Base-by-base conservation (phyloP, 495 filamentous ascomycete genomes). In the Podospora comata region DNA sequence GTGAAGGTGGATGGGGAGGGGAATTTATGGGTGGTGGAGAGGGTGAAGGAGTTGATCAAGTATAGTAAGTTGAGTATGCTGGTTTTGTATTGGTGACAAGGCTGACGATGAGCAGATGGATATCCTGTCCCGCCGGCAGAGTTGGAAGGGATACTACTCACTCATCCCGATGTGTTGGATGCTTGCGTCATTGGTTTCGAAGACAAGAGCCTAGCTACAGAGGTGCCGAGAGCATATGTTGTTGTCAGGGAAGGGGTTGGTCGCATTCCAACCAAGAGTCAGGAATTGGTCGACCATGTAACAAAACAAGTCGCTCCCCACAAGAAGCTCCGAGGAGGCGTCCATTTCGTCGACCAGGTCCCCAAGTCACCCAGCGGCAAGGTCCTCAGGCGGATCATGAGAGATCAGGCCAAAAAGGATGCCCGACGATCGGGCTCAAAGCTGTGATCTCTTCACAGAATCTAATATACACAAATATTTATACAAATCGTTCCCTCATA, bases 41-140 rank as follows among this genome's bases (percentile, higher is more conserved):
- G 92, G n/a, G 84, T 92, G 23, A 96, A 96, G 83, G 92, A 96
- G 77, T 79, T 96, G 58, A 95, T 96, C 79, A 96, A 96, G 79
- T 95, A 95, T 77, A 89, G 81, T 83, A 73, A 72, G 60, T 68
- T 1, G 6, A 5, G 3, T 26, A 27, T 34, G 2, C 1, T 48
- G 11, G 32, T 16, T 39, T n/a, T 53, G 0, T 20, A 27, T 68
- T 32, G 7, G 66, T 81, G 80, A 91, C 69, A 92, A 92, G 96
- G 2, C 84, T 92, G 1, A 93, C 93, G 1, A 19, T 48, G n/a
- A 27, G 67, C 67, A 83, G 81, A 92, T 70, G 93, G 92, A 15
- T 94, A 94, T 81, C 93, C 95, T 74, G 92, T 96, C 4, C 85
- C 93, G 1, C 93, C 93, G 1, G 92, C 94, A 3, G 93, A 97